Evolutionary conservation across 192 early-diverging fungal genomes (phyloP).

Genomic region (Coemansia sp.): DNA sequence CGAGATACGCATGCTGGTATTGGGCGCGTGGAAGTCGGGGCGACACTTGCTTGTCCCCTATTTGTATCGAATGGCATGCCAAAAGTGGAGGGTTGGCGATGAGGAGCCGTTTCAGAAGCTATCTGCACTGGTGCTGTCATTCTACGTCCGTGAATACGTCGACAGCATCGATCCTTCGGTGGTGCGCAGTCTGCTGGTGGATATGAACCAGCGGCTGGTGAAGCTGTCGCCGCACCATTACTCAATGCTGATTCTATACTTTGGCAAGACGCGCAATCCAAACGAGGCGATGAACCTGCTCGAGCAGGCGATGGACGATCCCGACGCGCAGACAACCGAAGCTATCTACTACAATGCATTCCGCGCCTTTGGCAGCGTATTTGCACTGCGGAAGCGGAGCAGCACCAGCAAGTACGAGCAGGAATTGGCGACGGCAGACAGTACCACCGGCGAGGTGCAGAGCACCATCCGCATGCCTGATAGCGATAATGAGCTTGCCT

Average conservation of each 20-base stretch:
- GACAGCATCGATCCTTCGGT: slow-evolving; percentile 7
- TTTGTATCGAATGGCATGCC: slow-evolving; percentile 29
- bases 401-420: background rate
- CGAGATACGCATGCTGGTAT: slow-evolving; percentile 31
- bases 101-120: slow-evolving; percentile 21
- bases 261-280: slow-evolving; percentile 24
- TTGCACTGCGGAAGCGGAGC: background rate
- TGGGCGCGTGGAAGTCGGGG: slow-evolving; percentile 46
- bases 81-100: slow-evolving; percentile 7
- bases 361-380: slow-evolving; percentile 24
- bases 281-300: slow-evolving; percentile 31
- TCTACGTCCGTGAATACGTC: slow-evolving; percentile 36
- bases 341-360: slow-evolving; percentile 38
- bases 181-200: slow-evolving; percentile 21
- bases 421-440: background rate
- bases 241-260: slow-evolving; percentile 44
- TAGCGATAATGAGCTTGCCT: background rate
- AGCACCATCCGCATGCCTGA: background rate
- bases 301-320: slow-evolving; percentile 38
- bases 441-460: background rate
- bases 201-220: slow-evolving; percentile 26
- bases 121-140: slow-evolving; percentile 40
- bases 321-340: slow-evolving; percentile 17
- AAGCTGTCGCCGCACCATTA: slow-evolving; percentile 31
- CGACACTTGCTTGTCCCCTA: slow-evolving; percentile 31